phyloP scores from a whole-genome alignment of 306 rosid species.

The Sindora glabra region DNA sequence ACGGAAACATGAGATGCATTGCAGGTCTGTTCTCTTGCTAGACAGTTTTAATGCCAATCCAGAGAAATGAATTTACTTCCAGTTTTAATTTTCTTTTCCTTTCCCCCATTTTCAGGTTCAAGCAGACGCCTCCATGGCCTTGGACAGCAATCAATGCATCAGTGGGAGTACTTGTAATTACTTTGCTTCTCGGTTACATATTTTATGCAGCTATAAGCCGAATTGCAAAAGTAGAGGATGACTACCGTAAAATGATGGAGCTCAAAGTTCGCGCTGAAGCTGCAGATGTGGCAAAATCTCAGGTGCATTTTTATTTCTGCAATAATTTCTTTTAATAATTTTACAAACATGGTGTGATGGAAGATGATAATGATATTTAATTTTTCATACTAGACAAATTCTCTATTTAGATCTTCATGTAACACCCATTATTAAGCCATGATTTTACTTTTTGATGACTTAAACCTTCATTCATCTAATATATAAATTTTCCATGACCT shows the following conservation, averaged over 20 bases:
- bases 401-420: neutral
- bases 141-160: conserved; percentile 70
- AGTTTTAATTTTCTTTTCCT: neutral
- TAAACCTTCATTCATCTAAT: neutral
- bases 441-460: neutral
- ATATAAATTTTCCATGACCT: neutral
- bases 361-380: neutral
- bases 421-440: neutral
- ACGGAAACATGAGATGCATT: conserved; percentile 96
- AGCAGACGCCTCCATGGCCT: conserved; percentile 68
- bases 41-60: conserved; percentile 1
- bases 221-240: conserved; percentile 84
- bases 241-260: conserved; percentile 47
- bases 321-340: neutral
- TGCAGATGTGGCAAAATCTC: conserved; percentile 97
- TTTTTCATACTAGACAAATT: conserved; percentile 5
- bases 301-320: conserved; percentile 41
- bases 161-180: conserved; percentile 58
- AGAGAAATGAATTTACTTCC: neutral
- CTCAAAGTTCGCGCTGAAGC: conserved; percentile 87
- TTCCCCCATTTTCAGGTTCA: conserved; percentile 51
- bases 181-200: conserved; percentile 72
- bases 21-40: conserved; percentile 56
- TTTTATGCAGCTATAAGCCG: conserved; percentile 71
- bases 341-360: neutral